Conservation (phyloP, 2,329 filamentous ascomycete genomes). For the Teratosphaeria pseudoeucalypti region DNA sequence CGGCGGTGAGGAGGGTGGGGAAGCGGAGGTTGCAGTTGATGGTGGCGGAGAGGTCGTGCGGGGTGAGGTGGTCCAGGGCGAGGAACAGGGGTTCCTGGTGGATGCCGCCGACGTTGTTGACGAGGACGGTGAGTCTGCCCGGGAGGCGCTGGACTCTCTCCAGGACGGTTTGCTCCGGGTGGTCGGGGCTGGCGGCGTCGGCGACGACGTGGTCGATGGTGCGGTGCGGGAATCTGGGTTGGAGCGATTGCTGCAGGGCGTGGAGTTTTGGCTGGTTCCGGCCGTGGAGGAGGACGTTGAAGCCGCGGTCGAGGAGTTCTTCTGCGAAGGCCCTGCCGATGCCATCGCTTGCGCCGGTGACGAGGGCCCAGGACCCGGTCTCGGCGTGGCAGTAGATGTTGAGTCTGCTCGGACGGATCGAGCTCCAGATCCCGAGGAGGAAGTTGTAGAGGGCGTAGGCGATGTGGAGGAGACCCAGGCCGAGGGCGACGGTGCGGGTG, state of each 20-base stretch:
- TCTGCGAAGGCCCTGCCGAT: constrained; percentile 43
- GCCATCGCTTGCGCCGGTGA: constrained; percentile 45
- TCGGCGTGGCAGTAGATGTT: constrained; percentile 8
- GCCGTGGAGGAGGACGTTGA: constrained; percentile 50
- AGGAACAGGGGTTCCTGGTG: constrained; percentile 24
- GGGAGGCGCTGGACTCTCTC: constrained; percentile 16
- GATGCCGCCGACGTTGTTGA: constrained; percentile 48
- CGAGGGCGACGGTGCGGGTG: background rate
- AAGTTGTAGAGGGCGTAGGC: background rate
- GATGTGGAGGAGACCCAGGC: background rate
- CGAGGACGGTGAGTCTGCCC: constrained; percentile 41
- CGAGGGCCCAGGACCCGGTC: constrained; percentile 9
- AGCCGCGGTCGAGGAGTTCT: constrained; percentile 42
- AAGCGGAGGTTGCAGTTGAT: constrained; percentile 43
- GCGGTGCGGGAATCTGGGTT: constrained; percentile 29
- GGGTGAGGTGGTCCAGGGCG: constrained; percentile 27
- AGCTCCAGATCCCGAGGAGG: background rate
- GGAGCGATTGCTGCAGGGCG: constrained; percentile 31
- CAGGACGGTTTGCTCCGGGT: constrained; percentile 3
- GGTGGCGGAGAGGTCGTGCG: constrained; percentile 31
- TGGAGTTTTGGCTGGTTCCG: constrained; percentile 41
- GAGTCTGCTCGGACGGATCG: constrained; percentile 3
- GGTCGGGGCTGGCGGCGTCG: constrained; percentile 28
- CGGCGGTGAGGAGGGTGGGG: constrained; percentile 38
- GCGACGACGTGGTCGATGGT: constrained; percentile 34